phyloP scores from a whole-genome alignment of 352 stramenopile species.

The Stramenopiles sp. region DNA sequence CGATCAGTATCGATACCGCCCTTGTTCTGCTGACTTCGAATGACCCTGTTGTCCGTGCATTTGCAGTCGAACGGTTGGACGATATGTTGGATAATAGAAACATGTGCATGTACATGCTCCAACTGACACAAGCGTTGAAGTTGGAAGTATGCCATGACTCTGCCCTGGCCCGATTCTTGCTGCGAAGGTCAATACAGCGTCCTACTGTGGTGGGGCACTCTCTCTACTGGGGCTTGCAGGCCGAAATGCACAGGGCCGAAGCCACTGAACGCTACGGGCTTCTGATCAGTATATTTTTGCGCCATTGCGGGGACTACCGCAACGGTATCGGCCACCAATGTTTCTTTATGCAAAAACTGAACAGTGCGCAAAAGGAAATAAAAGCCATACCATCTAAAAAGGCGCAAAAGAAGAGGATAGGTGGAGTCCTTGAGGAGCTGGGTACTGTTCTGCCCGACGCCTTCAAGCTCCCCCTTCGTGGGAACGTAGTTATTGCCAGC shows the following conservation, averaged over 20 bases:
- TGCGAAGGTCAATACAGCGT: conserved; percentile 28
- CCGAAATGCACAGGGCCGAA: conserved; percentile 15
- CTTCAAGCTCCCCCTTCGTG: neutral
- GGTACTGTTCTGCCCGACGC: neutral
- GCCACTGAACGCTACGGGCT: neutral
- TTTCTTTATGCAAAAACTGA: neutral
- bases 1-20: too few species aligned
- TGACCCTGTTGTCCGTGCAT: neutral
- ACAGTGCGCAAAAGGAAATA: neutral
- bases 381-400: neutral
- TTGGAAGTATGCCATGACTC: conserved; percentile 50
- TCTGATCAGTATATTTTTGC: neutral
- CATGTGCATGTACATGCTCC: conserved; percentile 9
- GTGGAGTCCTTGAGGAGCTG: neutral
- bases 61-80: neutral
- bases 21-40: too few species aligned
- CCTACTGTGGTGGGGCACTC: conserved; percentile 28
- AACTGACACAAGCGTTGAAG: conserved; percentile 74
- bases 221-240: conserved; percentile 36
- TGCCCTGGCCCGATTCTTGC: conserved; percentile 33
- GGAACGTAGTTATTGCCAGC: neutral
- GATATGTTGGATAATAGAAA: neutral
- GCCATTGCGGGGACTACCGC: neutral
- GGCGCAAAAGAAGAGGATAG: neutral
- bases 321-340: neutral